Conservation (phyloP, 805 yeast species). For the Lipomyces sp. region DNA sequence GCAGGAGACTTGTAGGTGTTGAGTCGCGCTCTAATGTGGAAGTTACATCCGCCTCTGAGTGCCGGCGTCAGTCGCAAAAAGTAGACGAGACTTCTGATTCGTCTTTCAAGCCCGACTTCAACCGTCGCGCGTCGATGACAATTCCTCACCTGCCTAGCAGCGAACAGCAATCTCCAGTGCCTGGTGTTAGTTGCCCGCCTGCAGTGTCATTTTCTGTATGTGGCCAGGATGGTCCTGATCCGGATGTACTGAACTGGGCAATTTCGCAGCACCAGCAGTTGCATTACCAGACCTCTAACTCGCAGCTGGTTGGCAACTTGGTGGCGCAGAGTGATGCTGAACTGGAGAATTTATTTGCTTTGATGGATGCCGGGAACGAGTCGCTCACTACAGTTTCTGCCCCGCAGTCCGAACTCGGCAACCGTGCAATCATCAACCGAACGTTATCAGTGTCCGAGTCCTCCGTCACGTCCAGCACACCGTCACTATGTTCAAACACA, state of each 20-base stretch:
- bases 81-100: background rate
- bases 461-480: background rate
- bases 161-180: slow-evolving; percentile 21
- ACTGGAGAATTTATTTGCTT: slow-evolving; percentile 31
- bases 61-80: background rate
- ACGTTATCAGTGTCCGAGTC: slow-evolving; percentile 18
- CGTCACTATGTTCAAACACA: background rate
- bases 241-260: slow-evolving; percentile 32
- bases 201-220: background rate
- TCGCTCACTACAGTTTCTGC: background rate
- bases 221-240: slow-evolving; percentile 2
- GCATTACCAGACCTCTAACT: slow-evolving; percentile 11
- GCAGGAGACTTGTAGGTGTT: slow-evolving; percentile 13
- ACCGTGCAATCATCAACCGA: slow-evolving; percentile 15
- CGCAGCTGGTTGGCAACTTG: background rate
- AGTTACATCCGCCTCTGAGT: slow-evolving; percentile 4
- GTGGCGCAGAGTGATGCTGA: slow-evolving; percentile 24
- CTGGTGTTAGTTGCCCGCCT: background rate
- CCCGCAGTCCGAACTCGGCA: slow-evolving; percentile 1
- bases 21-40: background rate
- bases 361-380: slow-evolving; percentile 25
- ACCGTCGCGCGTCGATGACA: slow-evolving; percentile 26
- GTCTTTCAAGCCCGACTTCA: background rate
- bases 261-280: slow-evolving; percentile 30
- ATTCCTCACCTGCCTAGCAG: slow-evolving; percentile 31